These are phyloP conservation scores for Russula ochroleuca DNA, from an alignment of 768 basidiomycete species.

Conservation along the genomic window DNA sequence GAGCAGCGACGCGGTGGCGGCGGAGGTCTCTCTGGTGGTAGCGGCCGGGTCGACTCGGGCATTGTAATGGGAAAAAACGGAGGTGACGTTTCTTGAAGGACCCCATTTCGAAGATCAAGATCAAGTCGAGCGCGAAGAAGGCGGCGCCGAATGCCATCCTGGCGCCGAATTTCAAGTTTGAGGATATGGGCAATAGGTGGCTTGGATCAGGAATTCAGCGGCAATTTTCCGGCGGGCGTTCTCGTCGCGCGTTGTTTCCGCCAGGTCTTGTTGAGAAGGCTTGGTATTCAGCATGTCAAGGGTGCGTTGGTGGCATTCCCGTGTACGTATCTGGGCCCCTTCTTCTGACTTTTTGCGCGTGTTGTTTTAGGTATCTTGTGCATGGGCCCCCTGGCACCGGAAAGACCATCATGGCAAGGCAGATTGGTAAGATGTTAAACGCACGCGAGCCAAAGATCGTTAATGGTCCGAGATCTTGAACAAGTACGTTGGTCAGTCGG, in stretches of 20 bases:
- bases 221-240: slow-evolving; percentile 99
- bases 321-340: neutral
- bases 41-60: slow-evolving; percentile 45
- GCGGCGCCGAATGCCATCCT: slow-evolving; percentile 92
- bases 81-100: slow-evolving; percentile 87
- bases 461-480: slow-evolving; percentile 95
- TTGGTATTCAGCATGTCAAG: slow-evolving; percentile 96
- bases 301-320: slow-evolving; percentile 45
- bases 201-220: slow-evolving; percentile 87
- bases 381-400: slow-evolving; percentile 98
- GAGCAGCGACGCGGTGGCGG: slow-evolving; percentile 47
- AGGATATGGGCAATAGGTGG: slow-evolving; percentile 99
- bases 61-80: slow-evolving; percentile 90
- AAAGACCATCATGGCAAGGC: slow-evolving; percentile 95
- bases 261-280: slow-evolving; percentile 94
- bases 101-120: slow-evolving; percentile 71
- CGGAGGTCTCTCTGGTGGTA: neutral
- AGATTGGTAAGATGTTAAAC: slow-evolving; percentile 99
- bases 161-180: slow-evolving; percentile 97
- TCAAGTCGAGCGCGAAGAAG: slow-evolving; percentile 92
- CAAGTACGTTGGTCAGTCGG: slow-evolving; percentile 95
- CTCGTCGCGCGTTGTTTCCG: slow-evolving; percentile 96
- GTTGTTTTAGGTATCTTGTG: slow-evolving; percentile 65
- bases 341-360: neutral
- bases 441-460: slow-evolving; percentile 97